phyloP scores from a whole-genome alignment of 2,329 filamentous ascomycete species.

The Microsporum audouinii region DNA sequence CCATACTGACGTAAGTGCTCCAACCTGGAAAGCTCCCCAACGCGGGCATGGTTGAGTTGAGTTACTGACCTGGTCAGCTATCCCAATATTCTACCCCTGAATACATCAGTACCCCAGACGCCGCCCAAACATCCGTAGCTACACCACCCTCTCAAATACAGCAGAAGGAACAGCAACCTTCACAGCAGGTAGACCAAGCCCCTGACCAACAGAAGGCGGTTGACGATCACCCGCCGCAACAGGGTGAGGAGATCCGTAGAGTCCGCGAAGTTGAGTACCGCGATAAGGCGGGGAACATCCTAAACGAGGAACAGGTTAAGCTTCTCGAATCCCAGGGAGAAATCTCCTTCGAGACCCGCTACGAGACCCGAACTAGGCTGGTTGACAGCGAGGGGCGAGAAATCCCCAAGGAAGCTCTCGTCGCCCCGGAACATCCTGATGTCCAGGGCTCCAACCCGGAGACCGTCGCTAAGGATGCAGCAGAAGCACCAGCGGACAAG shows the following conservation, averaged over 20 bases:
- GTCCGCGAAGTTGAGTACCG: slow-evolving; percentile 71
- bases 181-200: neutral
- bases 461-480: slow-evolving; percentile 35
- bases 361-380: slow-evolving; percentile 84
- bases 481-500: slow-evolving; percentile 22
- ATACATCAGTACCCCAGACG: slow-evolving; percentile 7
- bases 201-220: neutral
- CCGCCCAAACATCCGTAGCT: slow-evolving; percentile 11
- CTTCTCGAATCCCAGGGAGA: slow-evolving; percentile 63
- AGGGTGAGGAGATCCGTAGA: slow-evolving; percentile 29
- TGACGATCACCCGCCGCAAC: slow-evolving; percentile 22
- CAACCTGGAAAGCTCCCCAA: slow-evolving; percentile 22
- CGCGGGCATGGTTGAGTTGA: slow-evolving; percentile 15
- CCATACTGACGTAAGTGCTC: slow-evolving; percentile 63
- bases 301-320: slow-evolving; percentile 72
- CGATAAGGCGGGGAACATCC: slow-evolving; percentile 82
- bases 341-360: slow-evolving; percentile 88
- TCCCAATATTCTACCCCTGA: slow-evolving; percentile 29
- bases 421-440: slow-evolving; percentile 45
- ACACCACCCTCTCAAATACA: slow-evolving; percentile 10
- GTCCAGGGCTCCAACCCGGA: slow-evolving; percentile 48
- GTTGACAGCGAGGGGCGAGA: slow-evolving; percentile 72
- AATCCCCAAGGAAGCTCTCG: slow-evolving; percentile 38
- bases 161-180: slow-evolving; percentile 13
- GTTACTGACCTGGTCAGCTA: slow-evolving; percentile 22